phyloP scores from a whole-genome alignment of 257 asterid genomes.

The Nicotiana undulata region DNA sequence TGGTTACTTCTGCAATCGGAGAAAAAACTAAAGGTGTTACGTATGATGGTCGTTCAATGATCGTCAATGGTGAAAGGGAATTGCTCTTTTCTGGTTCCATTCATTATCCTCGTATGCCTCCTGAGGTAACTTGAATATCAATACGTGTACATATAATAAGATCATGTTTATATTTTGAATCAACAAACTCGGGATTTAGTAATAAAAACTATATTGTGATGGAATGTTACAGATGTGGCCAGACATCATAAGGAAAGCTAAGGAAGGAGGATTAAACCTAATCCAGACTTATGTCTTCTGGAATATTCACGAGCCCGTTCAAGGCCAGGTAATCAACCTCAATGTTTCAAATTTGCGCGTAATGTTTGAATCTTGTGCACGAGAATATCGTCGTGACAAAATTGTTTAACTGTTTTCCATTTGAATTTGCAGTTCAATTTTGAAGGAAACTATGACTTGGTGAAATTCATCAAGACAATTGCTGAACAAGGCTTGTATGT shows the following conservation, averaged over 20 bases:
- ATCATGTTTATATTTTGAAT: background rate
- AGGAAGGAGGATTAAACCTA: conserved; percentile 53
- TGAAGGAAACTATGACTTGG: conserved; percentile 52
- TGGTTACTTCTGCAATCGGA: conserved; percentile 3
- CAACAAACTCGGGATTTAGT: background rate
- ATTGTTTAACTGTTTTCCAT: too few species aligned
- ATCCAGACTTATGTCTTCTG: conserved; percentile 72
- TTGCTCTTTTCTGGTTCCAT: conserved; percentile 66
- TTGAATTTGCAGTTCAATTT: conserved; percentile 41
- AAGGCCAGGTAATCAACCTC: conserved; percentile 48
- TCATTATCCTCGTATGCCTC: conserved; percentile 72
- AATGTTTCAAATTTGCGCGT: background rate
- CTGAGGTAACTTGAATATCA: conserved; percentile 26
- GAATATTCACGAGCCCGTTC: conserved; percentile 75
- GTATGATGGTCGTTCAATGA: conserved; percentile 52
- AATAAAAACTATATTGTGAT: background rate
- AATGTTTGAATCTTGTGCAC: background rate
- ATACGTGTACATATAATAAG: background rate
- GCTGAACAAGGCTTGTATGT: conserved; percentile 61
- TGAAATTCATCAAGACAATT: conserved; percentile 45
- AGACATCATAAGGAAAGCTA: conserved; percentile 45
- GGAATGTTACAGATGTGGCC: conserved; percentile 57
- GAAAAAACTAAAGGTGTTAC: conserved; percentile 19
- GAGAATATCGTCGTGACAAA: background rate
- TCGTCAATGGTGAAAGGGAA: conserved; percentile 51